These are phyloP conservation scores for Zygosaccharomyces gambellarensis DNA, from an alignment of 805 yeast genomes.

Conservation along the genomic window DNA sequence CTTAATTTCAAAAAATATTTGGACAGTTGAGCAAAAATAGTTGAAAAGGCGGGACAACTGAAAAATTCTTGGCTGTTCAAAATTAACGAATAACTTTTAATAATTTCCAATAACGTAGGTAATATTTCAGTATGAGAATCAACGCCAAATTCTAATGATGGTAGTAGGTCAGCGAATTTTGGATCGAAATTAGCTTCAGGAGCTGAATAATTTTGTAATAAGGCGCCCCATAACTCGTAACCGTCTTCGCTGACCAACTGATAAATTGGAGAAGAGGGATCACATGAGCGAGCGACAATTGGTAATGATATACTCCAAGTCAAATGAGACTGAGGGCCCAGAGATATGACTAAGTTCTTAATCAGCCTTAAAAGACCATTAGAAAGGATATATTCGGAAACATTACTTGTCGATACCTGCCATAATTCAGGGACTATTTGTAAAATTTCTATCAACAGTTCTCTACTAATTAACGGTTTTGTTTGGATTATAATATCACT, in stretches of 20 bases:
- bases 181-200: slow-evolving; percentile 28
- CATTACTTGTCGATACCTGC: slow-evolving; percentile 48
- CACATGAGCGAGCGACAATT: slow-evolving; percentile 55
- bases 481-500: slow-evolving; percentile 58
- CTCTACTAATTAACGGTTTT: slow-evolving; percentile 55
- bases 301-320: slow-evolving; percentile 59
- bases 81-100: slow-evolving; percentile 56
- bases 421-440: slow-evolving; percentile 67
- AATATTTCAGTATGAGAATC: slow-evolving; percentile 69
- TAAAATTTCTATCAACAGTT: slow-evolving; percentile 48
- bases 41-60: slow-evolving; percentile 24
- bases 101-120: slow-evolving; percentile 55
- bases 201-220: slow-evolving; percentile 57
- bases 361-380: slow-evolving; percentile 52
- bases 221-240: slow-evolving; percentile 72
- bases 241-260: slow-evolving; percentile 77
- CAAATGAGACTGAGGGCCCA: slow-evolving; percentile 48
- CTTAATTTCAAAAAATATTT: slow-evolving; percentile 56
- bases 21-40: slow-evolving; percentile 45
- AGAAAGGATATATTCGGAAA: slow-evolving; percentile 40
- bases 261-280: slow-evolving; percentile 51
- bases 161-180: slow-evolving; percentile 44
- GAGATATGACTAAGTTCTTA: slow-evolving; percentile 50
- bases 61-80: slow-evolving; percentile 38
- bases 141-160: slow-evolving; percentile 53